Percentiles rank a stretch among this genome's conserved stretches.
These are phyloP conservation scores for Suhomyces anneliseae DNA, from an alignment of 1,139 yeast genomes.

Conservation along the genomic window DNA sequence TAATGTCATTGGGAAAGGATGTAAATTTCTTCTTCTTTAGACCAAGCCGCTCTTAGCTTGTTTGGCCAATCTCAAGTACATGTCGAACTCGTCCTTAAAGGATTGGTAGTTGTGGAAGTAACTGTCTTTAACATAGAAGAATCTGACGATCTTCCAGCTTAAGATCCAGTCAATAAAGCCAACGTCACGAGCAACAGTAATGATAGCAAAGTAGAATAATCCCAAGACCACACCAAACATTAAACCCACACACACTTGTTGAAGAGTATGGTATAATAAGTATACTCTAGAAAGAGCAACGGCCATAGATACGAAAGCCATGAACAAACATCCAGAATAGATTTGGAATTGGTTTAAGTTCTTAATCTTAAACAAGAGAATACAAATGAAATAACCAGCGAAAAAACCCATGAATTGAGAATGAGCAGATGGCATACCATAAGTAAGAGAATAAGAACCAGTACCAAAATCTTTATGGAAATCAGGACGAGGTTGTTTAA, in stretches of 20 bases:
- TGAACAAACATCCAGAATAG: constrained; percentile 20
- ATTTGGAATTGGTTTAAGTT: constrained; percentile 23
- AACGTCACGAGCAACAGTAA: constrained; percentile 54
- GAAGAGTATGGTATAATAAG: constrained; percentile 69
- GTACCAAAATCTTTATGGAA: constrained; percentile 52
- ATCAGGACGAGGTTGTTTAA: constrained; percentile 77
- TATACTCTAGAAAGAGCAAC: constrained; percentile 80
- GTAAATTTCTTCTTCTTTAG: background rate
- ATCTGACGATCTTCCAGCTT: constrained; percentile 44
- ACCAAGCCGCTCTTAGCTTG: constrained; percentile 5
- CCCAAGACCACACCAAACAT: constrained; percentile 64
- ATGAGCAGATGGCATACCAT: constrained; percentile 98
- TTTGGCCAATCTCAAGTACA: constrained; percentile 13
- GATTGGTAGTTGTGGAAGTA: constrained; percentile 45
- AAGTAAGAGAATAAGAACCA: constrained; percentile 55
- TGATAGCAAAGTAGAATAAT: constrained; percentile 52
- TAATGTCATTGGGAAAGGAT: background rate
- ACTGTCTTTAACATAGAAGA: constrained; percentile 58
- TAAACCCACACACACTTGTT: constrained; percentile 76
- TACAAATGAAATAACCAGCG: constrained; percentile 60
- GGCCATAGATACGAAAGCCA: constrained; percentile 34
- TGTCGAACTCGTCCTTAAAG: constrained; percentile 38
- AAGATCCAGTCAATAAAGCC: constrained; percentile 64
- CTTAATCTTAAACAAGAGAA: constrained; percentile 30
- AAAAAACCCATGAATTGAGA: constrained; percentile 93